A percentile compares a stretch with the other conserved stretches of the same genome.
phyloP scores from a whole-genome alignment of 2,329 filamentous ascomycete species.

The Xylaria sp. region DNA sequence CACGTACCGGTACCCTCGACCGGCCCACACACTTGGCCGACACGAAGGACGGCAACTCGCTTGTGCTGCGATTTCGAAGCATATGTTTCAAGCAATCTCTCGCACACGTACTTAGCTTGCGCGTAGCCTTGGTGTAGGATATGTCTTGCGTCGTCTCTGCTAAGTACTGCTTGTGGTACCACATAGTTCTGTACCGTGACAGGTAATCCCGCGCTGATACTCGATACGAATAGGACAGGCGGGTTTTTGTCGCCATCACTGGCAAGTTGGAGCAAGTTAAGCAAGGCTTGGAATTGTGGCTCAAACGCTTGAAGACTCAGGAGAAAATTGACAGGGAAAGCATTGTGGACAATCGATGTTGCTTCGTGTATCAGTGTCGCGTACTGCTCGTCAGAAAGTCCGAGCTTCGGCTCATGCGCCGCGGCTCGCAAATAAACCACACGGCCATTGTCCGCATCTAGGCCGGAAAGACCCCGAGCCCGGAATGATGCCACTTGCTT shows the following conservation, averaged over 20 bases:
- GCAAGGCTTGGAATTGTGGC: conserved; percentile 24
- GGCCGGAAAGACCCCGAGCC: conserved; percentile 2
- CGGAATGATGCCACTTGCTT: conserved; percentile 16
- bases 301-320: conserved; percentile 30
- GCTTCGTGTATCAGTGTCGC: conserved; percentile 15
- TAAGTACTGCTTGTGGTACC: conserved; percentile 33
- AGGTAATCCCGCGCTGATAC: conserved; percentile 34
- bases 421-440: conserved; percentile 29
- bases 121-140: conserved; percentile 37
- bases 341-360: conserved; percentile 34
- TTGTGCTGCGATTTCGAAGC: neutral
- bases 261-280: conserved; percentile 27
- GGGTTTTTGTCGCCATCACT: conserved; percentile 7
- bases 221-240: conserved; percentile 35
- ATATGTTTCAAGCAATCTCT: conserved; percentile 33
- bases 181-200: neutral
- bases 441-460: neutral
- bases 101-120: conserved; percentile 36
- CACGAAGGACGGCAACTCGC: conserved; percentile 19
- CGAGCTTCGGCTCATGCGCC: conserved; percentile 25
- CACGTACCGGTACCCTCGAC: conserved; percentile 24
- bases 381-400: conserved; percentile 24
- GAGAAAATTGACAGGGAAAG: conserved; percentile 36
- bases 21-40: conserved; percentile 35
- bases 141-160: conserved; percentile 11